A percentile compares a stretch with the other conserved stretches of the same genome.
These are phyloP conservation scores for Claviceps paspali DNA, from an alignment of 2,329 filamentous ascomycete genomes.

Conservation along the genomic window DNA sequence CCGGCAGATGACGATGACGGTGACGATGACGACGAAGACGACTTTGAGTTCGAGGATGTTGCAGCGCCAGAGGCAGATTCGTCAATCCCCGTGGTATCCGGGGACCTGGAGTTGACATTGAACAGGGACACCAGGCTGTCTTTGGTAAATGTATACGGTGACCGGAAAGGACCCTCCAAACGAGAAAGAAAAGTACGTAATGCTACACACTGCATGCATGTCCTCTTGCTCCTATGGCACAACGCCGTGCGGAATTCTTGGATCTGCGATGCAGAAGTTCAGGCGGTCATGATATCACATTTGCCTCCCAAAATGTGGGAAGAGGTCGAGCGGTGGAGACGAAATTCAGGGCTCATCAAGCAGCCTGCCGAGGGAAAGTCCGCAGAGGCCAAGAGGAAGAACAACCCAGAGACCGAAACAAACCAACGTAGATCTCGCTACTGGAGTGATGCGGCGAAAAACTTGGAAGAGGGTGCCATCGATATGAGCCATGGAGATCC, in stretches of 20 bases:
- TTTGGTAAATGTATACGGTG: constrained; percentile 42
- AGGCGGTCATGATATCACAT: constrained; percentile 61
- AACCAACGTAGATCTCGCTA: constrained; percentile 31
- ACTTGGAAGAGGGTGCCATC: constrained; percentile 51
- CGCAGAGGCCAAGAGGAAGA: constrained; percentile 13
- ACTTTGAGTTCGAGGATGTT: constrained; percentile 46
- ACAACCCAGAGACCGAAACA: constrained; percentile 10
- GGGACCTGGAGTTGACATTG: constrained; percentile 62
- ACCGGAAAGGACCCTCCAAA: constrained; percentile 76
- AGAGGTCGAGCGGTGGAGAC: constrained; percentile 59
- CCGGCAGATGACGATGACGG: constrained; percentile 11
- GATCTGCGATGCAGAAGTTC: constrained; percentile 62
- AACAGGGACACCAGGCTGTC: constrained; percentile 43
- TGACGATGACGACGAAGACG: constrained; percentile 9
- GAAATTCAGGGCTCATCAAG: constrained; percentile 47
- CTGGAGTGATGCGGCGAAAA: constrained; percentile 56
- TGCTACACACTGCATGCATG: constrained; percentile 75
- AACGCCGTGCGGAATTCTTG: constrained; percentile 77
- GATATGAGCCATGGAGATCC: constrained; percentile 78
- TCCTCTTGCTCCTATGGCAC: constrained; percentile 76
- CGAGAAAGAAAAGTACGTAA: constrained; percentile 65
- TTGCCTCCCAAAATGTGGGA: constrained; percentile 52
- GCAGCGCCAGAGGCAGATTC: constrained; percentile 44
- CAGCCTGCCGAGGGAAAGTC: constrained; percentile 15
- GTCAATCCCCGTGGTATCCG: constrained; percentile 35